Percentiles rank a stretch among this genome's conserved stretches.
Evolutionary conservation across 345 rosid genomes (phyloP).

Genomic region (Stellera chamaejasme): DNA sequence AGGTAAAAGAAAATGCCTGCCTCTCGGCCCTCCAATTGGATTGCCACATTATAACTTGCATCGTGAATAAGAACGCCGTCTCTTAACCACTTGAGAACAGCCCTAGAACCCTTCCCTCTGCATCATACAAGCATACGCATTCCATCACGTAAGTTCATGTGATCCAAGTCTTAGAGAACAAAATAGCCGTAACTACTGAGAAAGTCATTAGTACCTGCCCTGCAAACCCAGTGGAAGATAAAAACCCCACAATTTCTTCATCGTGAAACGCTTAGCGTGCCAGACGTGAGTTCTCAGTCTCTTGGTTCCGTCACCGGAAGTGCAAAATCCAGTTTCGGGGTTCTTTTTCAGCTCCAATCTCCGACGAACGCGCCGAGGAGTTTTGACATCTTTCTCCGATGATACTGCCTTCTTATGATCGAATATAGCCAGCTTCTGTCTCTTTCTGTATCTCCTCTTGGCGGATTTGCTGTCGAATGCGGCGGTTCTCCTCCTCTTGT

Average conservation of each 20-base stretch:
- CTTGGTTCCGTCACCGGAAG: conserved; percentile 82
- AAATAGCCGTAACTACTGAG: background rate
- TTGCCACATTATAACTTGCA: conserved; percentile 55
- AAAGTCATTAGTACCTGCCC: conserved; percentile 46
- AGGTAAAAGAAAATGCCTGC: conserved; percentile 32
- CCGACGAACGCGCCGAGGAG: conserved; percentile 49
- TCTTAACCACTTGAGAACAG: conserved; percentile 60
- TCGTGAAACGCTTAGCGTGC: conserved; percentile 83
- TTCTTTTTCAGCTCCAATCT: conserved; percentile 56
- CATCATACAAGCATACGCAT: conserved; percentile 15
- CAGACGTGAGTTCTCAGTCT: conserved; percentile 88
- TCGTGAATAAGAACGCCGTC: conserved; percentile 68
- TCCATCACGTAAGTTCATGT: no score
- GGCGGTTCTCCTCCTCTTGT: conserved; percentile 82
- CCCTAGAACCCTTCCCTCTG: conserved; percentile 91
- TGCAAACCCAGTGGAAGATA: conserved; percentile 83
- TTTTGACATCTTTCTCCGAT: conserved; percentile 11
- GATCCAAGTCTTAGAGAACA: background rate
- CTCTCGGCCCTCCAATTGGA: conserved; percentile 76
- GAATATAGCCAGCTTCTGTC: conserved; percentile 22
- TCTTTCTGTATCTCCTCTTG: conserved; percentile 37
- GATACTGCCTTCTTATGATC: conserved; percentile 13
- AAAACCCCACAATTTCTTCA: conserved; percentile 82
- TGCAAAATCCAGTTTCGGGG: conserved; percentile 43
- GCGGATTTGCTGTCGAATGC: conserved; percentile 45